Percentiles rank a stretch among this genome's conserved stretches.
These are phyloP conservation scores for Spiromastix sp. DNA, from an alignment of 2,329 filamentous ascomycete species.

Conservation along the genomic window DNA sequence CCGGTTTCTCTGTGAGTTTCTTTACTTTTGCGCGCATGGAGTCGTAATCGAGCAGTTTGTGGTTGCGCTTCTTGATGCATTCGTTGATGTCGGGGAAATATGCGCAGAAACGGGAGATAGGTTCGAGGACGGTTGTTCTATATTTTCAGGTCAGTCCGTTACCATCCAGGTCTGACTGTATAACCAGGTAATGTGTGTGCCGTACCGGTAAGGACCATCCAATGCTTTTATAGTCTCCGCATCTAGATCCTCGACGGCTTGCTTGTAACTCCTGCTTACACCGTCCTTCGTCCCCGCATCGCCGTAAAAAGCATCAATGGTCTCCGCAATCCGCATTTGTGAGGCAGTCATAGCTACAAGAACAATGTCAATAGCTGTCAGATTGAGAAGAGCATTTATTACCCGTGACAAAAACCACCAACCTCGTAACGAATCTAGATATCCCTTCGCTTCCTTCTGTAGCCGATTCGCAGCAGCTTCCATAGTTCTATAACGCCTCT, in stretches of 20 bases:
- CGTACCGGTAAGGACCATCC: slow-evolving; percentile 80
- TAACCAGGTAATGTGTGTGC: slow-evolving; percentile 1
- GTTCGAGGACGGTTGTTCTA: slow-evolving; percentile 85
- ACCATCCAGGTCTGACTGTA: slow-evolving; percentile 1
- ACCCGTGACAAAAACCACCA: slow-evolving; percentile 14
- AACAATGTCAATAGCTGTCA: too few species aligned
- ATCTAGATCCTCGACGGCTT: slow-evolving; percentile 94
- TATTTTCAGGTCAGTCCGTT: slow-evolving; percentile 7
- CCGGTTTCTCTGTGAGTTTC: slow-evolving; percentile 92
- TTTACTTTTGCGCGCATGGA: slow-evolving; percentile 92
- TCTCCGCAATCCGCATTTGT: slow-evolving; percentile 98
- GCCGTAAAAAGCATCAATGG: slow-evolving; percentile 98
- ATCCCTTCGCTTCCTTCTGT: slow-evolving; percentile 97
- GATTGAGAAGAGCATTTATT: too few species aligned
- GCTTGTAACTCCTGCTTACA: slow-evolving; percentile 93
- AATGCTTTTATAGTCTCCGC: slow-evolving; percentile 97
- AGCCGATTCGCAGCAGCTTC: slow-evolving; percentile 83
- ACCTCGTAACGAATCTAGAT: slow-evolving; percentile 91
- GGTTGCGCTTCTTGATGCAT: slow-evolving; percentile 92
- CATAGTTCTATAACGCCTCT: slow-evolving; percentile 93
- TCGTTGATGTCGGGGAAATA: slow-evolving; percentile 99
- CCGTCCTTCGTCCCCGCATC: slow-evolving; percentile 91
- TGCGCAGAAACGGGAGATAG: slow-evolving; percentile 89
- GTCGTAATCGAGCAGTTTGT: slow-evolving; percentile 98
- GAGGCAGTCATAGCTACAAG: slow-evolving; percentile 96